Evolutionary conservation across 2,329 filamentous ascomycete species (phyloP).

Genomic region (Didymosphaeria variabile): DNA sequence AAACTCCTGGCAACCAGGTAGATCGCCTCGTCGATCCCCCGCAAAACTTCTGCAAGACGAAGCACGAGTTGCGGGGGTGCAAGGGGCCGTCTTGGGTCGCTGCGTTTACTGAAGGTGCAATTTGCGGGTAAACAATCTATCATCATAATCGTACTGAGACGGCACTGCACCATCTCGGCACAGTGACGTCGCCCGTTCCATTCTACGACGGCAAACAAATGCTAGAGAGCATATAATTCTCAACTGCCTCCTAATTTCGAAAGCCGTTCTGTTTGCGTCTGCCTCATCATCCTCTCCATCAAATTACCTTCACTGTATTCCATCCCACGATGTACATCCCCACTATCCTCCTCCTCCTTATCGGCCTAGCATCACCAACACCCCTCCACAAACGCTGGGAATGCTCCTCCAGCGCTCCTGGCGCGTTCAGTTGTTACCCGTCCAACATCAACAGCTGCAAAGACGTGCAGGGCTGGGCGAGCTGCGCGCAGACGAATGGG

Average conservation of each 20-base stretch:
- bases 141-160: not conserved
- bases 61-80: not conserved
- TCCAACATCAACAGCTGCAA: not conserved
- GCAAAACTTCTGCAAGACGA: not conserved
- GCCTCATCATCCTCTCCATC: not conserved
- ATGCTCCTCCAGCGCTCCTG: conserved; percentile 2
- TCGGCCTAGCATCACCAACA: not conserved
- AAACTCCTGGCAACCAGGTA: not conserved
- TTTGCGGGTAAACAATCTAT: not conserved
- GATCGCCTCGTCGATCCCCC: conserved; percentile 1
- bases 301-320: not conserved
- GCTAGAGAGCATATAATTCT: not conserved
- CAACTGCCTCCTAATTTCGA: not conserved
- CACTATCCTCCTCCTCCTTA: not conserved
- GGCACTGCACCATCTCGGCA: not conserved
- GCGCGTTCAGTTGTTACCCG: conserved; percentile 14
- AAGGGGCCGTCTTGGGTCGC: not conserved
- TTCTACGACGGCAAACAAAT: not conserved
- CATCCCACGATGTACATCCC: not conserved
- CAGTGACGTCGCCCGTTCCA: not conserved
- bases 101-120: not conserved
- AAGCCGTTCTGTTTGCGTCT: not conserved
- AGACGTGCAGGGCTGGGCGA: conserved; percentile 5
- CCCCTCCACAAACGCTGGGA: conserved; percentile 12
- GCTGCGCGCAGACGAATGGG: conserved; percentile 4